Percentiles rank a stretch among this genome's conserved stretches.
Evolutionary conservation across 305 asterid genomes (phyloP).

Genomic region (Plantago coronopus): DNA sequence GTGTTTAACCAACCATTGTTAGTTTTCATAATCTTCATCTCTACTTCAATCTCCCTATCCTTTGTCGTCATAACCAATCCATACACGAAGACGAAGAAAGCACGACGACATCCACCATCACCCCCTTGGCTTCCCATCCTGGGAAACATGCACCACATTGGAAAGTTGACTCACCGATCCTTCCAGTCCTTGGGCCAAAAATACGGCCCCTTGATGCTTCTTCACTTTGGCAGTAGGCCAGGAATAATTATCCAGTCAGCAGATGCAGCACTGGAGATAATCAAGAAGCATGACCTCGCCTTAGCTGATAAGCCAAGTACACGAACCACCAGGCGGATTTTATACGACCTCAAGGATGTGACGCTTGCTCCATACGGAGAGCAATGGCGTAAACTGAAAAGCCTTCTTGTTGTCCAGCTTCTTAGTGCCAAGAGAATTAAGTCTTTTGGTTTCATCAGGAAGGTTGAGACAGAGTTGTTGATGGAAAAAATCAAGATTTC

Average conservation of each 20-base stretch:
- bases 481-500: constrained; percentile 3
- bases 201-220: constrained; percentile 14
- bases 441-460: constrained; percentile 10
- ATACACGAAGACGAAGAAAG: too few relatives aligned
- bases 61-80: too few relatives aligned
- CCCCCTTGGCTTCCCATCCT: constrained; percentile 1
- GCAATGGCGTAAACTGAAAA: constrained; percentile 20
- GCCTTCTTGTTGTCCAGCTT: constrained; percentile 18
- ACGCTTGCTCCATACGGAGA: constrained; percentile 21
- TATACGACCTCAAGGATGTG: constrained; percentile 19
- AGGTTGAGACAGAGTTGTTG: constrained; percentile 17
- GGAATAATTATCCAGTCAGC: constrained; percentile 7
- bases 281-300: constrained; percentile 20
- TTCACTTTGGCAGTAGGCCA: constrained; percentile 11
- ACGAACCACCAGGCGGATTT: neutral
- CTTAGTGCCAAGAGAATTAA: constrained; percentile 21
- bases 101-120: constrained; percentile 8
- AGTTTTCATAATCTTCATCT: too few relatives aligned
- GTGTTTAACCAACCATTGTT: too few relatives aligned
- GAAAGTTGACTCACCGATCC: neutral
- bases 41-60: too few relatives aligned
- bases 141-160: constrained; percentile 7
- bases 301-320: constrained; percentile 17
- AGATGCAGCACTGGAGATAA: constrained; percentile 18
- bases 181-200: neutral